These are phyloP conservation scores for Discostella stelligera DNA, from an alignment of 352 stramenopile genomes.

Conservation along the genomic window DNA sequence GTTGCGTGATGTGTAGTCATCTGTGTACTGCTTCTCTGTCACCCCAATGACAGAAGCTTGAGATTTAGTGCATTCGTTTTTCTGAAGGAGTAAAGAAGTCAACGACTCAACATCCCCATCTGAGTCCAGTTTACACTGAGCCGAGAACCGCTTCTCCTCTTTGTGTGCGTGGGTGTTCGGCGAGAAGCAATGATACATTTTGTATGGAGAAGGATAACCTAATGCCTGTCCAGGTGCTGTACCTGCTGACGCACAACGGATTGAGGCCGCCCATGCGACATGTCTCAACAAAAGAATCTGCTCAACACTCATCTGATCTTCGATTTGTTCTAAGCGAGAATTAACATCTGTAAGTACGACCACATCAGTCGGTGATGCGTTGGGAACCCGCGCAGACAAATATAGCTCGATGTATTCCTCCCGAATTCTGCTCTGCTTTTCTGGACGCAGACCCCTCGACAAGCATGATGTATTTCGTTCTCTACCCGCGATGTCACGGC, in stretches of 20 bases:
- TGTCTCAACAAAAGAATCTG: constrained; percentile 76
- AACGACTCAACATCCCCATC: background rate
- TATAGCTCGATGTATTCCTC: constrained; percentile 77
- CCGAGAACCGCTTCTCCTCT: background rate
- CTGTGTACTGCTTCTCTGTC: background rate
- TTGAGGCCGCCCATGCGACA: constrained; percentile 38
- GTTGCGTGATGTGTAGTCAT: constrained; percentile 1
- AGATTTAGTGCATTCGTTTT: background rate
- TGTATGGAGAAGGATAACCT: constrained; percentile 13
- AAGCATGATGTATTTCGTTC: constrained; percentile 1
- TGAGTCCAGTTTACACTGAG: constrained; percentile 1
- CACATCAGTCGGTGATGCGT: constrained; percentile 15
- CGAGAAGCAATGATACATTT: constrained; percentile 29
- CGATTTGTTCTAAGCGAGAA: constrained; percentile 57
- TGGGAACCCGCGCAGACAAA: constrained; percentile 37
- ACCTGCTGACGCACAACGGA: constrained; percentile 11
- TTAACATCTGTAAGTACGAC: constrained; percentile 34
- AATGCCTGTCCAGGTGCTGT: background rate
- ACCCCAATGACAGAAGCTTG: background rate
- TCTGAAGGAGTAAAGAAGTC: background rate
- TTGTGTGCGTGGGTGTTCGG: constrained; percentile 13
- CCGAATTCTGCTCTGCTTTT: constrained; percentile 56
- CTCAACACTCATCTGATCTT: constrained; percentile 75
- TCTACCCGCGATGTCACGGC: background rate
- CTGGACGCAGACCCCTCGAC: constrained; percentile 8